These are phyloP conservation scores for Fusarium mundagurra DNA, from an alignment of 2,329 filamentous ascomycete genomes.

Conservation along the genomic window DNA sequence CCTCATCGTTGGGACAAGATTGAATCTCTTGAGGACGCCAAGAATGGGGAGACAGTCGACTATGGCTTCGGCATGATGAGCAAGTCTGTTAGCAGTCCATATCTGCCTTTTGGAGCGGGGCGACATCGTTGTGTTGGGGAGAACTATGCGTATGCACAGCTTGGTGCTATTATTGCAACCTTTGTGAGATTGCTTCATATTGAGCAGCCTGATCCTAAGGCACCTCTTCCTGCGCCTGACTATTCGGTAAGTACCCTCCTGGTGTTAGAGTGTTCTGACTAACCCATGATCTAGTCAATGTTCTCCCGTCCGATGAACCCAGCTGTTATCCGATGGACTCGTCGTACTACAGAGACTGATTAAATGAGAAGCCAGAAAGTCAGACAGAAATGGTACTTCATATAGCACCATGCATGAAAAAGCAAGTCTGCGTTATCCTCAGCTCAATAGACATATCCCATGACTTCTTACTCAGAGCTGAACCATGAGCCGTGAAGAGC, in stretches of 20 bases:
- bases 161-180: constrained; percentile 83
- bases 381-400: fast-evolving
- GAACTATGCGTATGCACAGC: constrained; percentile 92
- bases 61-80: constrained; percentile 94
- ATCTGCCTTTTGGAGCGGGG: constrained; percentile 94
- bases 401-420: fast-evolving
- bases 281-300: constrained; percentile 19
- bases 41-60: constrained; percentile 79
- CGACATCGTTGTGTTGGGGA: constrained; percentile 95
- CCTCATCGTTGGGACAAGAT: constrained; percentile 84
- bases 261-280: fast-evolving
- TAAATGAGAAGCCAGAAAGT: fast-evolving
- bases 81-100: constrained; percentile 89
- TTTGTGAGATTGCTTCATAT: constrained; percentile 83
- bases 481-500: fast-evolving
- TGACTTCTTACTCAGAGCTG: fast-evolving
- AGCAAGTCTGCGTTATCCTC: no score
- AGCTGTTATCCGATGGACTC: constrained; percentile 29
- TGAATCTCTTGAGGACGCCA: constrained; percentile 51
- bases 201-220: constrained; percentile 58
- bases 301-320: constrained; percentile 40
- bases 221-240: constrained; percentile 68
- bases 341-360: not conserved
- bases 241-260: constrained; percentile 60
- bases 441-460: fast-evolving